Base-by-base conservation (phyloP, 2,329 filamentous ascomycete species). In the Calonectria hawksworthii region DNA sequence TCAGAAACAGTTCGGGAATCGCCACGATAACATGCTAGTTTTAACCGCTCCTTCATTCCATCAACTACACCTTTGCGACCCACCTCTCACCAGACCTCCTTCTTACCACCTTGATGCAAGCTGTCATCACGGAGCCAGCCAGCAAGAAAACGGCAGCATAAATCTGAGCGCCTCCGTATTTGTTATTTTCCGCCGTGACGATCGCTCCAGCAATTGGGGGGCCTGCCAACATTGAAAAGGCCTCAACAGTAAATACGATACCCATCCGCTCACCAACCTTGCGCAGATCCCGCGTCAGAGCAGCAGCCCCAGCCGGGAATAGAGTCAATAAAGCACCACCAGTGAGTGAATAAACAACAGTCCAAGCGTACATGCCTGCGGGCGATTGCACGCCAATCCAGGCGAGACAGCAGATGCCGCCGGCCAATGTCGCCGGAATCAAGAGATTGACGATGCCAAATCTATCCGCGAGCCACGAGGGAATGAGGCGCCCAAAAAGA, bases 191-290 rank as follows among this genome's bases (percentile, higher is more conserved):
- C 3, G 14, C 23, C 7, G 50, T 59, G n/a, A 72, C 26, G 23
- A 72, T 72, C 5, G 61, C 69, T 10, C 69, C 69, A 26, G 63
- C 50, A 4, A 72, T 41, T 21, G 61, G 69, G 1, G 69, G 69
- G 6, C 69, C 69, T 14, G 69, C 50, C 38, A 72, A 18, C 63
- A 72, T 47, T 3, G 69, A 30, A 38, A 72, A 67, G 5, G 36
- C 44, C 11, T 50, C 51, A 10, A 67, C 21, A 1, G 61, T 66
- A 7, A 72, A 47, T 9, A 50, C 28, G 6, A 66, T 59, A 8
- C 51, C 69, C 16, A 66, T 38, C 16, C 69, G 69, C 34, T 59
- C 41, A 1, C 61, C 69, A 2, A 56, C 51, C 11, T 61, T 67
- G n/a, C 61, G 34, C 14, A 72, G 21, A 36, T 66, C 69, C 21